A percentile compares a stretch with the other conserved stretches of the same genome.
Evolutionary conservation across 257 asterid species (phyloP).

Genomic region (Phtheirospermum japonicum): DNA sequence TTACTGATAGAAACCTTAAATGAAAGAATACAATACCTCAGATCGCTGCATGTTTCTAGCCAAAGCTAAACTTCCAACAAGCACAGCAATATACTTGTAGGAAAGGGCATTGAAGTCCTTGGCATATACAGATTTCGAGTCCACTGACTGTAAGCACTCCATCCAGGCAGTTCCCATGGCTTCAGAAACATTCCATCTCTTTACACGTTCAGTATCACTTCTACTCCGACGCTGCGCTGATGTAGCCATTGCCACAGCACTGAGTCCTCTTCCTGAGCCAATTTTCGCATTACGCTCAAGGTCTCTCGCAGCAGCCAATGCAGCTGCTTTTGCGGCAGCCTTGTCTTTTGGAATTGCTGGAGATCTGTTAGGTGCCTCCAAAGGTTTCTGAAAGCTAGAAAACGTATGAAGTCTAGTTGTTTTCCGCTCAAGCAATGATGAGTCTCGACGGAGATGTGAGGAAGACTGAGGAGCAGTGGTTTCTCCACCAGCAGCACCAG

Average conservation of each 20-base stretch:
- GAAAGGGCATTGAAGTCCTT: constrained; percentile 92
- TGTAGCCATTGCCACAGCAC: constrained; percentile 99
- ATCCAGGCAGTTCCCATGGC: constrained; percentile 99
- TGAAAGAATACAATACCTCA: constrained; percentile 57
- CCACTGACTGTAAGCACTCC: constrained; percentile 93
- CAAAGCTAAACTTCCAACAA: constrained; percentile 96
- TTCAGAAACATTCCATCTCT: constrained; percentile 95
- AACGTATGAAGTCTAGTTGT: constrained; percentile 73
- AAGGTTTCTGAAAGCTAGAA: constrained; percentile 91
- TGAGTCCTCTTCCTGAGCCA: constrained; percentile 99
- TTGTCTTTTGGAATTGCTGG: constrained; percentile 80
- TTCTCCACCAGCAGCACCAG: constrained; percentile 99
- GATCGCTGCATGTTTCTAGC: constrained; percentile 97
- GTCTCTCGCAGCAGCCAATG: constrained; percentile 99
- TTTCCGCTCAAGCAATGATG: constrained; percentile 90
- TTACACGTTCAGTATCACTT: constrained; percentile 86
- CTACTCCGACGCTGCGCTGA: constrained; percentile 81
- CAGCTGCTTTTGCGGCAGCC: constrained; percentile 99
- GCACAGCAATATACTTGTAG: constrained; percentile 88
- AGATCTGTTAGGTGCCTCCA: constrained; percentile 71
- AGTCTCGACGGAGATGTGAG: constrained; percentile 85
- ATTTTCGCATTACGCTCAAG: constrained; percentile 96
- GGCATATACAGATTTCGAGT: constrained; percentile 88
- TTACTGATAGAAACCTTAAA: constrained; percentile 17
- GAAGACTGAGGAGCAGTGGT: constrained; percentile 53